phyloP scores from a whole-genome alignment of 805 yeast genomes.

The Millerozyma miso region DNA sequence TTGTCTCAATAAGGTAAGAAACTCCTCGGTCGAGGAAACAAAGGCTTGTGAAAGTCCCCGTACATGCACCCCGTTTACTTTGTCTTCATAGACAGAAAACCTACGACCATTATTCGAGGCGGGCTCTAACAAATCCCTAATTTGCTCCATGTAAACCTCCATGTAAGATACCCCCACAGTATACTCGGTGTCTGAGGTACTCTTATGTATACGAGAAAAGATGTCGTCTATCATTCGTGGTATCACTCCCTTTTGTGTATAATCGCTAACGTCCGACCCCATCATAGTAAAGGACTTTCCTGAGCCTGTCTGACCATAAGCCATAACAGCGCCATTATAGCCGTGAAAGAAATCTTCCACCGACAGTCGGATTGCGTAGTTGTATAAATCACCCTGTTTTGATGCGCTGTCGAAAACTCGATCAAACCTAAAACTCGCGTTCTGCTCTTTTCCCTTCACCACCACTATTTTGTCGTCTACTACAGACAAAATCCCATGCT shows the following conservation, averaged over 20 bases:
- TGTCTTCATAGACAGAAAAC: slow-evolving; percentile 60
- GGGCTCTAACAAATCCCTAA: slow-evolving; percentile 64
- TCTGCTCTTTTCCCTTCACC: slow-evolving; percentile 18
- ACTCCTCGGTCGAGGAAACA: slow-evolving; percentile 56
- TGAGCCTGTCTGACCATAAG: slow-evolving; percentile 78
- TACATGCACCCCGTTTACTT: slow-evolving; percentile 61
- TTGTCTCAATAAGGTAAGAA: slow-evolving; percentile 50
- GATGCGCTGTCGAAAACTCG: slow-evolving; percentile 51
- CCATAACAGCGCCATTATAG: slow-evolving; percentile 69
- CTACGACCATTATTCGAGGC: slow-evolving; percentile 10
- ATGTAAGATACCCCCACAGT: slow-evolving; percentile 66
- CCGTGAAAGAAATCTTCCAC: slow-evolving; percentile 72
- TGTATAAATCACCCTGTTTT: slow-evolving; percentile 56
- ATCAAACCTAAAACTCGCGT: slow-evolving; percentile 55
- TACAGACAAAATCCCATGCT: slow-evolving; percentile 11
- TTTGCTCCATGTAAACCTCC: slow-evolving; percentile 79
- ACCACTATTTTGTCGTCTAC: slow-evolving; percentile 15
- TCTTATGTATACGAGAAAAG: slow-evolving; percentile 48
- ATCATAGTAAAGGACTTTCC: slow-evolving; percentile 78
- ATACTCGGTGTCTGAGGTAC: slow-evolving; percentile 51
- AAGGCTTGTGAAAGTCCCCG: slow-evolving; percentile 62
- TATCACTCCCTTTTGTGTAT: slow-evolving; percentile 54
- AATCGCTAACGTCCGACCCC: slow-evolving; percentile 42
- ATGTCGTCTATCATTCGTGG: slow-evolving; percentile 69
- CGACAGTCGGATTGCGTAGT: slow-evolving; percentile 54